Evolutionary conservation across 169 alveolate species (phyloP).

Genomic region (Theileria sp.): DNA sequence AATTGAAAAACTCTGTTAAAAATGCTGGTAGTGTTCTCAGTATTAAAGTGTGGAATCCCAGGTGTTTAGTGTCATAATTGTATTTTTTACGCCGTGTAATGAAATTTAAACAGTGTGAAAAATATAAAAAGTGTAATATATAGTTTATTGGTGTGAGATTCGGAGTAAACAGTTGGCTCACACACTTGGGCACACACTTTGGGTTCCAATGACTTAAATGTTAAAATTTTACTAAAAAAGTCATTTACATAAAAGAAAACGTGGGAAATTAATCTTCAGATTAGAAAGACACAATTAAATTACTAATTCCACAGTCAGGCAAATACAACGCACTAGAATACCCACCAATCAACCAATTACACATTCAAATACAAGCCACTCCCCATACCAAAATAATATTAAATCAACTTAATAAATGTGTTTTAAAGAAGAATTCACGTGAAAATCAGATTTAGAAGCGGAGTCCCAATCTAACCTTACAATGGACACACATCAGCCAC

Average conservation of each 20-base stretch:
- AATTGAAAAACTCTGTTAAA: too few relatives aligned
- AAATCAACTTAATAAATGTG: too few relatives aligned
- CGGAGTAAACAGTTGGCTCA: neutral
- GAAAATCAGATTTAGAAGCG: neutral
- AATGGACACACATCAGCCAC: neutral
- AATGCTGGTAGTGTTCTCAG: conserved; percentile 18
- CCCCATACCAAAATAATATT: neutral
- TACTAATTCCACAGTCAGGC: neutral
- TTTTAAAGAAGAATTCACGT: neutral
- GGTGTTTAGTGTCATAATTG: neutral
- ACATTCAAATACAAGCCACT: neutral
- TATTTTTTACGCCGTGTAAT: neutral
- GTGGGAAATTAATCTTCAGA: neutral
- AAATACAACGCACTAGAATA: conserved; percentile 23
- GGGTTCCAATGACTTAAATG: neutral
- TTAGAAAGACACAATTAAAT: neutral
- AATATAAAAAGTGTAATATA: neutral
- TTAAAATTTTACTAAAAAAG: neutral
- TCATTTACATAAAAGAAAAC: conserved; percentile 1
- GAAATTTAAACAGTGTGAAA: neutral
- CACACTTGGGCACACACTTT: conserved; percentile 19
- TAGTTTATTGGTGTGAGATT: too few relatives aligned
- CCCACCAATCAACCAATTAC: conserved; percentile 8
- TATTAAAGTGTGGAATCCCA: conserved; percentile 1
- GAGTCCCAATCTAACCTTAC: neutral